Base-by-base conservation (phyloP, 371 early-diverging fungal species). In the Zopfochytrium polystomum region DNA sequence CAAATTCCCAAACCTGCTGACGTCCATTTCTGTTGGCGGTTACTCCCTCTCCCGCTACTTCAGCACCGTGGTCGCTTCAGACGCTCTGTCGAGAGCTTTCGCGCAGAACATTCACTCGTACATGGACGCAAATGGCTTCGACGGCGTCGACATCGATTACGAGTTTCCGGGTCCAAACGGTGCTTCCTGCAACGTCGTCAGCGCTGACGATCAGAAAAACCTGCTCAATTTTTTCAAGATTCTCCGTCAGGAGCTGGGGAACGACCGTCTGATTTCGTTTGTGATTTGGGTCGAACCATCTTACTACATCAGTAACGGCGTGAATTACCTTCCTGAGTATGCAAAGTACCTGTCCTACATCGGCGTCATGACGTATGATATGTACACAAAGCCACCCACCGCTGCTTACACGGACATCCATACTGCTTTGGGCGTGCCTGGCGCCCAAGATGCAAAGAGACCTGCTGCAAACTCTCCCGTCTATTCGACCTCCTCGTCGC, bases 211-310 rank as follows among this genome's bases (percentile, higher is more conserved):
- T 33, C 46, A 53, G 22, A 52, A 47, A 7, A 61, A 61, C 52
- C 54, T 53, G 46, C 54, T 22, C 6, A 46, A 11, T 4, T 27
- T 61, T 6, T 34, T 61, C 6, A 13, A 31, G 13, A 55, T 47
- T 22, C 31, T 61, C 7, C 82, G 89, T 23, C 68, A 72, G 1
- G 80, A 82, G 0, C 61, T 89, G 59, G 86, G 87, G 54, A 42
- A 66, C 3, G 66, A 77, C 23, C 89, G 85, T 61, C 77, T 83
- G 11, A 80, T 91, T 42, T 86, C 89, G 1, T 64, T 88, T 69
- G 90, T 89, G 1, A 85, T 86, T 0, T 80, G 84, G 26, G 85
- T 85, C 20, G 75, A 81, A 52, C 86, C 87, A 1, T 87, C 85
- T 60, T 75, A 76, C 7, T 77, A 66, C 30, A 20, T 69, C 0